A percentile compares a stretch with the other conserved stretches of the same genome.
Conservation (phyloP, 2,329 filamentous ascomycete genomes). For the Plectosphaerella cucumerina region DNA sequence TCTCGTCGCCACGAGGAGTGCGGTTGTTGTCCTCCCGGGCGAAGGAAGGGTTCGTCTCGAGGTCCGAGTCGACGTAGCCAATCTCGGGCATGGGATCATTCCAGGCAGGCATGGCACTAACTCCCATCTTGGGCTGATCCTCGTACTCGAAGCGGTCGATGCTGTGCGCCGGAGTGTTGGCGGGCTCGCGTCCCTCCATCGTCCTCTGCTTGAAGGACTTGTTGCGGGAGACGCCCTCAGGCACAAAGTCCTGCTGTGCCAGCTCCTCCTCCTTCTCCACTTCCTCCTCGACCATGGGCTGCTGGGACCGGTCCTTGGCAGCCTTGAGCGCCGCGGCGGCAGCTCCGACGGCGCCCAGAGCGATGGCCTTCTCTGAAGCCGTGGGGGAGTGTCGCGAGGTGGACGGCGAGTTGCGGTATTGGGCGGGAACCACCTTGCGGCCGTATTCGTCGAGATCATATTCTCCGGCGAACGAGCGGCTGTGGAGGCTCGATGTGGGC, state of each 20-base stretch:
- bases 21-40: slow-evolving; percentile 54
- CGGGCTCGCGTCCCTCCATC: slow-evolving; percentile 49
- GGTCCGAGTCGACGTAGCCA: slow-evolving; percentile 63
- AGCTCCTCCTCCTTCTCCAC: slow-evolving; percentile 21
- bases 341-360: slow-evolving; percentile 49
- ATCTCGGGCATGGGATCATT: slow-evolving; percentile 73
- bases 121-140: slow-evolving; percentile 54
- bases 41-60: slow-evolving; percentile 80
- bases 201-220: slow-evolving; percentile 65
- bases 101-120: slow-evolving; percentile 65
- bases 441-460: slow-evolving; percentile 57
- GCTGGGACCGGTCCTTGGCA: slow-evolving; percentile 40
- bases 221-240: slow-evolving; percentile 53
- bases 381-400: slow-evolving; percentile 50
- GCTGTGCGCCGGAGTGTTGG: slow-evolving; percentile 54
- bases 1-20: slow-evolving; percentile 7
- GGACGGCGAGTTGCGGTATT: slow-evolving; percentile 47
- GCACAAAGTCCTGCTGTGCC: slow-evolving; percentile 29
- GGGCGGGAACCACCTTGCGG: slow-evolving; percentile 44
- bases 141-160: slow-evolving; percentile 53
- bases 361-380: slow-evolving; percentile 53
- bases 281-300: slow-evolving; percentile 28
- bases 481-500: slow-evolving; percentile 28
- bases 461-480: slow-evolving; percentile 42
- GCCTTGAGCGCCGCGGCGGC: slow-evolving; percentile 48